A percentile compares a stretch with the other conserved stretches of the same genome.
These are phyloP conservation scores for Trichoderma guizhouense DNA, from an alignment of 2,329 filamentous ascomycete genomes.

Conservation along the genomic window DNA sequence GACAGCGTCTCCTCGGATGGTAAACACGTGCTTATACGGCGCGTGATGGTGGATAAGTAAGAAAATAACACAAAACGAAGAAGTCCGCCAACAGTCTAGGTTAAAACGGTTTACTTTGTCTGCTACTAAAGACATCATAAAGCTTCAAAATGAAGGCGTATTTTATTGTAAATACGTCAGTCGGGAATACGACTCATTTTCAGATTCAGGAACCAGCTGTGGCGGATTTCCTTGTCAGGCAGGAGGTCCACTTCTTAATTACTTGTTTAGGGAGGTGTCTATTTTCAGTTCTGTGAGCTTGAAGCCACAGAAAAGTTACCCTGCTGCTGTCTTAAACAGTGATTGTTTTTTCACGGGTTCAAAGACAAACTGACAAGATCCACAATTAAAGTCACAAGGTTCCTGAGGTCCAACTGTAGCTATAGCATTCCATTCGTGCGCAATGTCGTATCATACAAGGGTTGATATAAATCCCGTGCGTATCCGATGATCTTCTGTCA, in stretches of 20 bases:
- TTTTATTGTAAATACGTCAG: background rate
- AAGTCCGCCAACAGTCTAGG: background rate
- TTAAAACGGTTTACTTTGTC: background rate
- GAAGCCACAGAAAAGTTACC: background rate
- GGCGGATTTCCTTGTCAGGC: background rate
- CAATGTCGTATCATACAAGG: background rate
- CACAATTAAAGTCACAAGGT: background rate
- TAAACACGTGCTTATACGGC: background rate
- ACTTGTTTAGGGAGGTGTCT: background rate
- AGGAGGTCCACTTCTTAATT: background rate
- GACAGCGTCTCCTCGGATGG: background rate
- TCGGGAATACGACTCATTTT: background rate
- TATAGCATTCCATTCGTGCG: background rate
- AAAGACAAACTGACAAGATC: background rate
- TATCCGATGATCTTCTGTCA: background rate
- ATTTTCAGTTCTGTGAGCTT: background rate
- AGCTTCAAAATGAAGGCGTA: background rate
- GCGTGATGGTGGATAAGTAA: background rate
- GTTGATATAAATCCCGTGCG: background rate
- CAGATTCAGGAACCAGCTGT: background rate
- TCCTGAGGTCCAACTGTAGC: background rate
- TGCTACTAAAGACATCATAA: background rate
- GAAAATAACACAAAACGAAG: background rate
- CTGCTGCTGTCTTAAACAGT: background rate
- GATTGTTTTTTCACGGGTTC: background rate